Evolutionary conservation across 2,329 filamentous ascomycete species (phyloP).

Genomic region (Venturia oleaginea): DNA sequence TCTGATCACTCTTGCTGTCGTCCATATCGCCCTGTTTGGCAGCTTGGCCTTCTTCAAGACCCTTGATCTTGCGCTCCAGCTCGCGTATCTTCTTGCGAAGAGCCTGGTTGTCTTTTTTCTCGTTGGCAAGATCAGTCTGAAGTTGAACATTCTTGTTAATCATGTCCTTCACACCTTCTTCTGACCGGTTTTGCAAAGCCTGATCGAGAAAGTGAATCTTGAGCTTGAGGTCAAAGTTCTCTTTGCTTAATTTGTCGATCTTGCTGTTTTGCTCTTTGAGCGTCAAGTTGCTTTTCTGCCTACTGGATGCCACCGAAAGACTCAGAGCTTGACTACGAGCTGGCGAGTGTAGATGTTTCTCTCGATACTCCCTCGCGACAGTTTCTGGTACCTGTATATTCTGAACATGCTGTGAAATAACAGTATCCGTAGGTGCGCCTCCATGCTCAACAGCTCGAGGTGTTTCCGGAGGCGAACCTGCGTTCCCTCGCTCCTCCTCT

Average conservation of each 20-base stretch:
- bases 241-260: constrained; percentile 90
- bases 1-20: constrained; percentile 42
- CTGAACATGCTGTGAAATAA: constrained; percentile 77
- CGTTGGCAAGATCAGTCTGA: constrained; percentile 77
- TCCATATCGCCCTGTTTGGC: constrained; percentile 31
- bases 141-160: constrained; percentile 95
- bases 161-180: constrained; percentile 96
- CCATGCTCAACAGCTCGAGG: constrained; percentile 50
- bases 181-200: constrained; percentile 82
- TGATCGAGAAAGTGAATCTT: constrained; percentile 97
- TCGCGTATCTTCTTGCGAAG: constrained; percentile 75
- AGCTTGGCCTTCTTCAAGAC: constrained; percentile 44
- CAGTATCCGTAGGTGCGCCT: constrained; percentile 69
- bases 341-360: constrained; percentile 43
- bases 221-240: constrained; percentile 95
- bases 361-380: constrained; percentile 75
- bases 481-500: constrained; percentile 48
- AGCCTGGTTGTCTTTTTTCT: constrained; percentile 84
- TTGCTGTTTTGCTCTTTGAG: constrained; percentile 96
- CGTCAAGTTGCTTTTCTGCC: constrained; percentile 51
- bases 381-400: constrained; percentile 88
- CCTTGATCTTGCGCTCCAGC: constrained; percentile 67
- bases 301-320: constrained; percentile 24
- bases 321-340: neutral
- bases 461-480: constrained; percentile 51